Base-by-base conservation (phyloP, 495 filamentous ascomycete genomes). In the Aspergillus sclerotiicarbonarius region DNA sequence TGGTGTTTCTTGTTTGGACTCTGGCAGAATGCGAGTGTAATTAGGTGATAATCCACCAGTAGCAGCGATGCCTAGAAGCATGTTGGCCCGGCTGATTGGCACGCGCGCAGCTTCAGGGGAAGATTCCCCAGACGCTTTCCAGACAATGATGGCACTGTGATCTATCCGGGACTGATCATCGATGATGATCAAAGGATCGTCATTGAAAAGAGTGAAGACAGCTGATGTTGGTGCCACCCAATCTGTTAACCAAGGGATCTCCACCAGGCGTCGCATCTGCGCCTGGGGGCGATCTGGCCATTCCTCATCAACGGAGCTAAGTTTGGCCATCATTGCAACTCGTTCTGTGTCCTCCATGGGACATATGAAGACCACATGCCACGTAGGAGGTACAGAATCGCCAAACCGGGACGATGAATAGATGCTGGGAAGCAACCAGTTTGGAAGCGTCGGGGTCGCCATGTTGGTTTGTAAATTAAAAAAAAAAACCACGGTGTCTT, bases 311-410 rank as follows among this genome's bases (percentile, higher is more conserved):
- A 46, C 44, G 44, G 44, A 18, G 16, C 16, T 19, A 4, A 46
- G 44, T 20, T 20, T 46, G 7, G 44, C 20, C 16, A 46, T 18
- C 12, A 20, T 8, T 3, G 44, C 16, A 2, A 46, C 44, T 8
- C 44, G 44, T 3, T 46, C 44, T 20, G 44, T 20, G 44, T 46
- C 44, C n/a, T 46, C 44, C 44, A 46, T 46, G 44, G 44, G 44
- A 46, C 44, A 46, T 8, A 46, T 46, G 44, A 46, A 46, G 13
- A 46, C 44, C 44, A 46, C 44, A 12, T 46, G 44, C 44, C 44
- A 46, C 20, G 44, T 19, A 2, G 44, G 44, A 18, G 44, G 44
- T 46, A 20, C 16, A 20, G 15, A 4, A 12, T 19, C 44, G 44
- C 16, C 8, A 9, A 46, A 20, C 4, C 44, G 44, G 20, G 44